Percentiles rank a stretch among this genome's conserved stretches.
phyloP scores from a whole-genome alignment of 1,284 basidiomycete genomes.

The Puccinia horiana region DNA sequence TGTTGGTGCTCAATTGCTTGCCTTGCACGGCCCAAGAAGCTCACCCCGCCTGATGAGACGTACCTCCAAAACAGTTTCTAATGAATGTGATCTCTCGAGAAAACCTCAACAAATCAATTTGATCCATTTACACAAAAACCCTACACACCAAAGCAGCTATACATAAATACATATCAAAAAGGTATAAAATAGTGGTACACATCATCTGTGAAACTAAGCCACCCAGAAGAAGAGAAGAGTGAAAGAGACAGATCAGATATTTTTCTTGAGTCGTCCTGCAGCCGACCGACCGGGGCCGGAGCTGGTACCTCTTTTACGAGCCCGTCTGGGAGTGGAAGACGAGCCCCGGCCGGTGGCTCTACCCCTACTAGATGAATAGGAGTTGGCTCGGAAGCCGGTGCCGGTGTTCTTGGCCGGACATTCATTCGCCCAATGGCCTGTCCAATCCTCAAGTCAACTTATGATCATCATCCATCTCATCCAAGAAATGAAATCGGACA shows the following conservation, averaged over 20 bases:
- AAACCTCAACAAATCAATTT: too few species aligned
- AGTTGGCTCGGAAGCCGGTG: not conserved
- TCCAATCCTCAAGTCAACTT: not conserved
- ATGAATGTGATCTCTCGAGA: too few species aligned
- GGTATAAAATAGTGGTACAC: too few species aligned
- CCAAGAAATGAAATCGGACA: not conserved
- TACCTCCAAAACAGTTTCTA: too few species aligned
- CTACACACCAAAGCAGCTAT: too few species aligned
- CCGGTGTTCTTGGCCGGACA: not conserved
- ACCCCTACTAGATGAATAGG: not conserved
- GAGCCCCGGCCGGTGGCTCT: not conserved
- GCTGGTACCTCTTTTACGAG: slow-evolving; percentile 33
- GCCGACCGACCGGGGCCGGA: not conserved
- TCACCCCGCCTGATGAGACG: too few species aligned
- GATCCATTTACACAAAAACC: too few species aligned
- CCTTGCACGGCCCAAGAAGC: too few species aligned
- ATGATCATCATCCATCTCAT: not conserved
- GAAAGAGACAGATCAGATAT: not conserved
- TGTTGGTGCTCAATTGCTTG: too few species aligned
- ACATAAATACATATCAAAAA: too few species aligned
- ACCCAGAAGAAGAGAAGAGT: not conserved
- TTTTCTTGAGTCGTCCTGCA: not conserved
- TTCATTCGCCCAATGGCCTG: slow-evolving; percentile 37
- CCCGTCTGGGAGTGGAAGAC: slow-evolving; percentile 59
- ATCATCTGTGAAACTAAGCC: too few species aligned